These are phyloP conservation scores for Colletotrichum chlorophyti DNA, from an alignment of 2,329 filamentous ascomycete genomes.

Conservation along the genomic window DNA sequence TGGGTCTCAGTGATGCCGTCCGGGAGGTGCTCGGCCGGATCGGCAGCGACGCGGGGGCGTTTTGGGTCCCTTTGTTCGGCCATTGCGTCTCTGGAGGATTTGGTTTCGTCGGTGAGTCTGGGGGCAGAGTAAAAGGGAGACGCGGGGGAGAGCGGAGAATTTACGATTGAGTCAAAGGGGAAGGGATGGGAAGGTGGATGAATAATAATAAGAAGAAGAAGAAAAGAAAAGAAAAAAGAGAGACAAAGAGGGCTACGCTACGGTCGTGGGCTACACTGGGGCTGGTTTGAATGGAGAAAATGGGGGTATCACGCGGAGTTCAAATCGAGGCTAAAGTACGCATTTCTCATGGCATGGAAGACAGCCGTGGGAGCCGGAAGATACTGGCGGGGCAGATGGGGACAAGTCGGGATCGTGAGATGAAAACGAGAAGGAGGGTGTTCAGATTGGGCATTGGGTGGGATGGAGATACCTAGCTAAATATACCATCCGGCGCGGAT, in stretches of 20 bases:
- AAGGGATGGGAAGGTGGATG: neutral
- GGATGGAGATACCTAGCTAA: constrained; percentile 10
- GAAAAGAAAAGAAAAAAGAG: neutral
- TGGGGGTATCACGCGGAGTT: constrained; percentile 5
- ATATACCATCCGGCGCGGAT: constrained; percentile 4
- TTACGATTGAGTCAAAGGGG: constrained; percentile 3
- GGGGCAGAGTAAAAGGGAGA: too few species aligned
- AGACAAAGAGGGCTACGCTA: neutral
- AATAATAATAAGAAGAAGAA: neutral
- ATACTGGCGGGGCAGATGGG: constrained; percentile 11
- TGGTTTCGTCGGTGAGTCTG: neutral
- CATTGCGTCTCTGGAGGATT: constrained; percentile 2
- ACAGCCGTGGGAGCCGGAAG: neutral
- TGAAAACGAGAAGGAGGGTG: neutral
- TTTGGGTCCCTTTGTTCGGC: constrained; percentile 23
- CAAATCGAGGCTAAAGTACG: too few species aligned
- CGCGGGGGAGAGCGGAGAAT: too few species aligned
- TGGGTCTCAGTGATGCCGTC: constrained; percentile 39
- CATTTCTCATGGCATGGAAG: too few species aligned
- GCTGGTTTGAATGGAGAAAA: neutral
- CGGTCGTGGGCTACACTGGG: neutral
- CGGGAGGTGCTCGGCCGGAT: constrained; percentile 35
- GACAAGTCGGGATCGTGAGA: constrained; percentile 10
- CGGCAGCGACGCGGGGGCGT: constrained; percentile 17
- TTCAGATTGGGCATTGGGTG: neutral